Evolutionary conservation across 768 basidiomycete species (phyloP).

Genomic region (Tricholoma matsutake): DNA sequence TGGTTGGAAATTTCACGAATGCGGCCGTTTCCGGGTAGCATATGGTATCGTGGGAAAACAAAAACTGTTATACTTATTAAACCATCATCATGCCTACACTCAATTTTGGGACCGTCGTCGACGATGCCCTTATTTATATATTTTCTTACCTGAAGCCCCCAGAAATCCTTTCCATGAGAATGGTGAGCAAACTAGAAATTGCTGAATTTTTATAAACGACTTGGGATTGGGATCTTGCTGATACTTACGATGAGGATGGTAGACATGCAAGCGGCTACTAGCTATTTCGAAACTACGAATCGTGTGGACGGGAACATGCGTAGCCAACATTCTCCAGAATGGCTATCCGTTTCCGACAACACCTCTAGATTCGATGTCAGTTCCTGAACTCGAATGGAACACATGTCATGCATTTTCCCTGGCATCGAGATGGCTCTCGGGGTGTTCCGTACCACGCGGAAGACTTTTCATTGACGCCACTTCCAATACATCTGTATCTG

Average conservation of each 20-base stretch:
- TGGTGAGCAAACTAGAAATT: slow-evolving; percentile 30
- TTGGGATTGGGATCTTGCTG: neutral
- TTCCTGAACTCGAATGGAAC: slow-evolving; percentile 41
- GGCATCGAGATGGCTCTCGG: slow-evolving; percentile 45
- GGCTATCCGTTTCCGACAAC: slow-evolving; percentile 50
- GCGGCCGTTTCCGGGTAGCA: slow-evolving; percentile 2
- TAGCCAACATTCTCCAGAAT: slow-evolving; percentile 36
- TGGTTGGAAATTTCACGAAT: slow-evolving; percentile 11
- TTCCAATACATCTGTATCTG: slow-evolving; percentile 43
- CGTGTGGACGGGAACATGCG: slow-evolving; percentile 55
- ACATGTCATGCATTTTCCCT: slow-evolving; percentile 45
- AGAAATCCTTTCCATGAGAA: slow-evolving; percentile 39
- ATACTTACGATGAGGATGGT: neutral
- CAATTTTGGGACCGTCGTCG: slow-evolving; percentile 11
- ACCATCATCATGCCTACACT: neutral
- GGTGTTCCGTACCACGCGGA: slow-evolving; percentile 8
- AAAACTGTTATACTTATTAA: too few relatives aligned
- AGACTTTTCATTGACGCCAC: slow-evolving; percentile 28
- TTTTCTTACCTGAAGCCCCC: slow-evolving; percentile 33
- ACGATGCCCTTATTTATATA: slow-evolving; percentile 32
- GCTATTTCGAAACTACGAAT: slow-evolving; percentile 44
- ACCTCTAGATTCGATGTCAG: slow-evolving; percentile 33
- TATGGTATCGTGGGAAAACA: slow-evolving; percentile 1
- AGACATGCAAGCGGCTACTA: slow-evolving; percentile 53
- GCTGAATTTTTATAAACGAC: neutral